Conservation (phyloP, 1,284 basidiomycete genomes). For the Vanrija pseudolonga region DNA sequence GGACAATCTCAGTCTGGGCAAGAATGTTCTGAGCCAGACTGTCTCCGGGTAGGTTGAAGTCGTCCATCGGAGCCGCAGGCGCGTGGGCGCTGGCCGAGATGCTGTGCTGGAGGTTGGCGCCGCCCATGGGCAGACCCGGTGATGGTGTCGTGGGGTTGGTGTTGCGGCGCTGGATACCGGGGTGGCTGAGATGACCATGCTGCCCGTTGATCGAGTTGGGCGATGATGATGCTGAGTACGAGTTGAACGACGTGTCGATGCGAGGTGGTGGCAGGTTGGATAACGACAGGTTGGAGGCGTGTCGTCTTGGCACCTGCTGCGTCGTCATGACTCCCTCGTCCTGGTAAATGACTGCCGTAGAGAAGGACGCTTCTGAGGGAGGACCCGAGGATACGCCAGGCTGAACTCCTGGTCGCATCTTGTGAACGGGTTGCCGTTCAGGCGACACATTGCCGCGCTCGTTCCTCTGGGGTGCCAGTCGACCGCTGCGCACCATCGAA, state of each 20-base stretch:
- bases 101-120: constrained; percentile 4
- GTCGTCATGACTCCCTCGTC: too few relatives aligned
- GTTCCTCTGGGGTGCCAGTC: constrained; percentile 23
- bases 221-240: background rate
- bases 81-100: constrained; percentile 6
- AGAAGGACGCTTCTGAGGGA: background rate
- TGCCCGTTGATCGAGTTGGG: background rate
- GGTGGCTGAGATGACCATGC: constrained; percentile 1
- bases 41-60: constrained; percentile 49
- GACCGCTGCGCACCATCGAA: constrained; percentile 34
- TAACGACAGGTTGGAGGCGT: background rate
- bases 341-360: too few relatives aligned
- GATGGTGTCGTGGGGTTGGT: constrained; percentile 30
- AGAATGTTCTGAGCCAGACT: constrained; percentile 76
- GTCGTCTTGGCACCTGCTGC: background rate
- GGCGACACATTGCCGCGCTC: too few relatives aligned
- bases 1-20: constrained; percentile 74
- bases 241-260: background rate
- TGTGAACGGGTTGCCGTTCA: too few relatives aligned
- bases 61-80: background rate
- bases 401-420: too few relatives aligned
- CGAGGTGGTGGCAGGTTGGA: background rate
- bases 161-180: constrained; percentile 29
- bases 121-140: constrained; percentile 1
- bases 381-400: background rate